Base-by-base conservation (phyloP, 2,329 filamentous ascomycete genomes). In the Penicillium digitatum region DNA sequence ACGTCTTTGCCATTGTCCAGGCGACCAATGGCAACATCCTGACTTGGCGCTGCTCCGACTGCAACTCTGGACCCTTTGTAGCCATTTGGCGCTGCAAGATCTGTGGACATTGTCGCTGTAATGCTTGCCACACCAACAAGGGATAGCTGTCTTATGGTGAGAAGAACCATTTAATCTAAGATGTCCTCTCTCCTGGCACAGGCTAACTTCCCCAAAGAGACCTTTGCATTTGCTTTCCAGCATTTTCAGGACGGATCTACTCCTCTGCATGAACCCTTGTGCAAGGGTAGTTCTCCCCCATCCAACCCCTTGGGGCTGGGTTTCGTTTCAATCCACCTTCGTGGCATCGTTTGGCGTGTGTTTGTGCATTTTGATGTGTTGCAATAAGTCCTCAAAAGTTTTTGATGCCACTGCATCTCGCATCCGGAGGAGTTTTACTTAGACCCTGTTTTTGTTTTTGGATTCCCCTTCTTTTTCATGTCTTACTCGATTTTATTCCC, bases 61-160 rank as follows among this genome's bases (percentile, higher is more conserved):
- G 73, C 66, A 75, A 73, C 61, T 66, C 68, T 38, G 73, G 73
- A 22, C 73, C 73, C 34, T 74, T 70, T 52, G 62, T 72, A 40
- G 73, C 73, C 24, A 74, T 76, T 59, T 76, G 73, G 73, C 72
- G 68, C 24, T 76, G 73, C 69, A 75, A 75, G 64, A 66, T 72
- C 54, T 76, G 73, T 65, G 69, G 70, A 31, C 68, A 74, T 56
- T 74, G 67, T 62, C 73, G 73, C 20, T 76, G 73, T 63, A 72
- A 75, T 56, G 57, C 64, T 37, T 76, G 73, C 64, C 69, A 75
- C 62, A 72, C 63, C 44, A 61, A 67, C 45, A 74, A 73, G 61
- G 64, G 57, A 43, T 72, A 67, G 49, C 45, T 20, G 14, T 16
- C 24, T 8, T n/a, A 11, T 12, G 27, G 44, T 37, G 16, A 29